A percentile compares a stretch with the other conserved stretches of the same genome.
Conservation (phyloP, 1,284 basidiomycete species). For the Cutaneotrichosporon dermatis region DNA sequence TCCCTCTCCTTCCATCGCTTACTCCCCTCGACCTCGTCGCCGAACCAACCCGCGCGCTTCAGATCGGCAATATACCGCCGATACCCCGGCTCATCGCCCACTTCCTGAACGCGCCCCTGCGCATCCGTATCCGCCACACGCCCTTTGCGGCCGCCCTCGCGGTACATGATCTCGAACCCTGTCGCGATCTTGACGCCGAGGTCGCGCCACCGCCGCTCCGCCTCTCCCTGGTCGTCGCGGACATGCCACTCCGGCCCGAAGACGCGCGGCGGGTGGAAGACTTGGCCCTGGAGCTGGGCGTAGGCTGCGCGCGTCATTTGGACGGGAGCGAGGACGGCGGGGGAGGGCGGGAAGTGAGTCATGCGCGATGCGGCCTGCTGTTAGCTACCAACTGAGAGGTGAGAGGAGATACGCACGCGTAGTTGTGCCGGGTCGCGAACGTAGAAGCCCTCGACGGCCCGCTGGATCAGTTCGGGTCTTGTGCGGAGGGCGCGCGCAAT, state of each 20-base stretch:
- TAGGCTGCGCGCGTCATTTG: slow-evolving; percentile 84
- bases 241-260: slow-evolving; percentile 61
- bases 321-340: slow-evolving; percentile 59
- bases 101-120: neutral
- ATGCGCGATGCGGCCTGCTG: slow-evolving; percentile 74
- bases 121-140: slow-evolving; percentile 38
- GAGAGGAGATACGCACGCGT: slow-evolving; percentile 56
- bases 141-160: slow-evolving; percentile 64
- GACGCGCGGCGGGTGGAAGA: slow-evolving; percentile 82
- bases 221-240: slow-evolving; percentile 53
- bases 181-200: slow-evolving; percentile 88
- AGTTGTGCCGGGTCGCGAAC: slow-evolving; percentile 84
- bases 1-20: slow-evolving; percentile 70
- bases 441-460: slow-evolving; percentile 84
- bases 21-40: slow-evolving; percentile 68
- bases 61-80: slow-evolving; percentile 62
- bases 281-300: slow-evolving; percentile 84
- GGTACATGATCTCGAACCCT: slow-evolving; percentile 89
- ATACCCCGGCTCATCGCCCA: slow-evolving; percentile 28
- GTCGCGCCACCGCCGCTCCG: slow-evolving; percentile 68
- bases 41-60: slow-evolving; percentile 65
- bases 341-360: slow-evolving; percentile 74
- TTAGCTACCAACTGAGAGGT: neutral
- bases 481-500: slow-evolving; percentile 66
- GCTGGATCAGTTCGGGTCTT: slow-evolving; percentile 70